Evolutionary conservation across 2,329 filamentous ascomycete species (phyloP).

Genomic region (Talaromyces sp.): DNA sequence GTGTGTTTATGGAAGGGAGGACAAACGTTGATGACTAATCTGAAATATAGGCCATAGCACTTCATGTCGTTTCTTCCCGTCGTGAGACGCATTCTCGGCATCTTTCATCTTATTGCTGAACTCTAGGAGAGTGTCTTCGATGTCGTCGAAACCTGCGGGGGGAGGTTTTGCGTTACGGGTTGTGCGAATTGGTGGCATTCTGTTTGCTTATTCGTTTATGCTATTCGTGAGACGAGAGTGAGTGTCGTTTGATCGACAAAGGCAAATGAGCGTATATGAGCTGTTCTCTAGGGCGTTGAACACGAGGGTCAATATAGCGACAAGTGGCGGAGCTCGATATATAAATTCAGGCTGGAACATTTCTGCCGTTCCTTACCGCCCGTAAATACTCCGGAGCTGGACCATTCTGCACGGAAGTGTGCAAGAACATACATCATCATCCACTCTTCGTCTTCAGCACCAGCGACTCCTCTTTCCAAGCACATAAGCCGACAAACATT

Average conservation of each 20-base stretch:
- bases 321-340: constrained; percentile 3
- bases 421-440: too few species aligned
- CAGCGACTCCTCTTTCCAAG: neutral
- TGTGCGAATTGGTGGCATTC: constrained; percentile 60
- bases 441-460: neutral
- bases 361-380: constrained; percentile 30
- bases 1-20: neutral
- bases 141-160: constrained; percentile 64
- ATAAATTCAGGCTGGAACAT: constrained; percentile 8
- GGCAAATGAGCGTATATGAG: neutral
- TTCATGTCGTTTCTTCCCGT: constrained; percentile 82
- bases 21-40: constrained; percentile 82
- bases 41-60: constrained; percentile 97
- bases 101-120: constrained; percentile 68
- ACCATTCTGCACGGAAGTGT: neutral
- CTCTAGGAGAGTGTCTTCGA: constrained; percentile 65
- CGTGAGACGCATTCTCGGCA: constrained; percentile 79
- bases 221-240: neutral
- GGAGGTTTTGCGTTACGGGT: constrained; percentile 60
- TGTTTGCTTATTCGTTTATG: constrained; percentile 3
- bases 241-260: neutral
- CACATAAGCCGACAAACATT: too few species aligned
- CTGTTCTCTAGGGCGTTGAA: neutral
- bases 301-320: neutral
- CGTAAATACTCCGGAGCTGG: neutral